phyloP scores from a whole-genome alignment of 1,284 basidiomycete species.

The Megacollybia platyphylla region DNA sequence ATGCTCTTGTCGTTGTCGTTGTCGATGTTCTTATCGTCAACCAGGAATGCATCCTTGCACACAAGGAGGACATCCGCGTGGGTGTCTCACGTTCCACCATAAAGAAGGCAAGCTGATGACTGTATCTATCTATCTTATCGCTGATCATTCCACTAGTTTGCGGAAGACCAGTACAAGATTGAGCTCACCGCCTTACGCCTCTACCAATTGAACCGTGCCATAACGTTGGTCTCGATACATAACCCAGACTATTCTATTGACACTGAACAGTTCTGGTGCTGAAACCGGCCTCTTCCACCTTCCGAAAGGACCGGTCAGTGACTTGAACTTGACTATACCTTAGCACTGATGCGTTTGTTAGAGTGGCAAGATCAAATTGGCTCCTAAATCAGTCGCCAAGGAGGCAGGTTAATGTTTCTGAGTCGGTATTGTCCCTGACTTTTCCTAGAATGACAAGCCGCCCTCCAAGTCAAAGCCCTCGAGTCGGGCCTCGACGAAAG shows the following conservation, averaged over 20 bases:
- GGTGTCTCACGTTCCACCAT: slow-evolving; percentile 71
- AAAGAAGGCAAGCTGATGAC: slow-evolving; percentile 47
- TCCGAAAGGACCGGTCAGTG: slow-evolving; percentile 66
- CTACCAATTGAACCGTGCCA: slow-evolving; percentile 62
- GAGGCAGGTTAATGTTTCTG: slow-evolving; percentile 31
- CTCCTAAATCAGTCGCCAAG: slow-evolving; percentile 32
- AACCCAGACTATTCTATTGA: not conserved
- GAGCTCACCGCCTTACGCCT: slow-evolving; percentile 43
- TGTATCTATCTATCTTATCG: not conserved
- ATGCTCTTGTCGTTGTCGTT: slow-evolving; percentile 8
- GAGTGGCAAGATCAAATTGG: slow-evolving; percentile 23
- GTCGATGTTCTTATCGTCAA: slow-evolving; percentile 6
- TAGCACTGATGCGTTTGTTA: slow-evolving; percentile 2
- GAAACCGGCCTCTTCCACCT: slow-evolving; percentile 52
- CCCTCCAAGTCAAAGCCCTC: slow-evolving; percentile 23
- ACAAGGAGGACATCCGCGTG: slow-evolving; percentile 51
- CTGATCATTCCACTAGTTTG: slow-evolving; percentile 32
- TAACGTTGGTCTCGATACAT: slow-evolving; percentile 21
- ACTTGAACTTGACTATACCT: slow-evolving; percentile 28
- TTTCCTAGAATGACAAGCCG: slow-evolving; percentile 22
- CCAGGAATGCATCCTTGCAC: slow-evolving; percentile 57
- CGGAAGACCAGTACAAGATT: slow-evolving; percentile 61
- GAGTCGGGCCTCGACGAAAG: slow-evolving; percentile 24
- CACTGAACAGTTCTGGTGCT: slow-evolving; percentile 26
- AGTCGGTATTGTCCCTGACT: not conserved